A percentile compares a stretch with the other conserved stretches of the same genome.
phyloP scores from a whole-genome alignment of 2,329 filamentous ascomycete genomes.

The Byssothecium circinans region DNA sequence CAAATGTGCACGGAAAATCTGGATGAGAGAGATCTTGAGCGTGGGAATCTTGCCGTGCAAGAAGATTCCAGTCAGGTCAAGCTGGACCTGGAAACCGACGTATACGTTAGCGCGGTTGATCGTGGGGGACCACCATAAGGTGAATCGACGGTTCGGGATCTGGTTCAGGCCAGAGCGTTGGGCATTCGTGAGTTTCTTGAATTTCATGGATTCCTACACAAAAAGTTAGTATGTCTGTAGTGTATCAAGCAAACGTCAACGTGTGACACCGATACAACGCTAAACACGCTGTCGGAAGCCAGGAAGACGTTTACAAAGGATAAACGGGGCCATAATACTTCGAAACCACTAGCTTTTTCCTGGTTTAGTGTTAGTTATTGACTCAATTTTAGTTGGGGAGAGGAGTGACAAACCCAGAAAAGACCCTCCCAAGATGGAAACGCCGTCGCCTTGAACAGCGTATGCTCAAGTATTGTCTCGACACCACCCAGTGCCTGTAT shows the following conservation, averaged over 20 bases:
- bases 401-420: conserved; percentile 66
- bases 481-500: conserved; percentile 96
- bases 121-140: conserved; percentile 90
- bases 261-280: no score
- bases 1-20: conserved; percentile 98
- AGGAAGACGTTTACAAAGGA: no score
- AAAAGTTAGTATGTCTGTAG: conserved; percentile 17
- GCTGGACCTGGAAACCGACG: conserved; percentile 97
- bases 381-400: no score
- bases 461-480: conserved; percentile 96
- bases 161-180: conserved; percentile 96
- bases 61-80: conserved; percentile 98
- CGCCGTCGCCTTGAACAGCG: conserved; percentile 92
- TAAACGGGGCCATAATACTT: conserved; percentile 20
- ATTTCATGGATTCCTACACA: conserved; percentile 72
- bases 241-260: neutral
- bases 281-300: no score
- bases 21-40: conserved; percentile 94
- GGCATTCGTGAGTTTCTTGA: conserved; percentile 98
- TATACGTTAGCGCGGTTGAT: conserved; percentile 97
- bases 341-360: conserved; percentile 53
- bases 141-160: conserved; percentile 98
- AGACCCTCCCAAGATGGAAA: conserved; percentile 96
- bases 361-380: no score
- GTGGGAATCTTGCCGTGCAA: conserved; percentile 98